phyloP scores from a whole-genome alignment of 208 protist species.

The Trichomonas vaginalis region DNA sequence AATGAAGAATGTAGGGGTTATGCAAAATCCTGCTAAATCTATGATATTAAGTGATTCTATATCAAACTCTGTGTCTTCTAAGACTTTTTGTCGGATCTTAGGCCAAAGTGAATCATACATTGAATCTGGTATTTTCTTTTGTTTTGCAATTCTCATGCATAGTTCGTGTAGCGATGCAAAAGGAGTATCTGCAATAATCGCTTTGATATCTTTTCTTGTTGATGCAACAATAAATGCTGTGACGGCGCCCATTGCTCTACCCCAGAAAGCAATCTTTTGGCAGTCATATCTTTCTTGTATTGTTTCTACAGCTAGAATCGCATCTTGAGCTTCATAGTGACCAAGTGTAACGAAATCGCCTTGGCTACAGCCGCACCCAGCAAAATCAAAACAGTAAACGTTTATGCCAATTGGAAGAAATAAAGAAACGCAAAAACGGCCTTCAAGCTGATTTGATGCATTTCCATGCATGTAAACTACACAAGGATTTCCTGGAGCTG shows the following conservation, averaged over 20 bases:
- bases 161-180: neutral
- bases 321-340: neutral
- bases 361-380: neutral
- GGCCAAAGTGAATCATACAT: neutral
- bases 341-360: neutral
- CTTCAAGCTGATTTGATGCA: constrained; percentile 17
- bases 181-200: neutral
- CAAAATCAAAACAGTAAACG: neutral
- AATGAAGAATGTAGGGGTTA: neutral
- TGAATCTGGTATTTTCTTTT: neutral
- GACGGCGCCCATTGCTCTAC: neutral
- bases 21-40: no score
- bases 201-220: neutral
- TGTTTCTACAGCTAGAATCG: neutral
- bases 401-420: neutral
- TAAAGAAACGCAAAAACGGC: neutral
- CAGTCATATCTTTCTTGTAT: neutral
- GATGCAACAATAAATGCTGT: neutral
- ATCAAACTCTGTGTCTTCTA: neutral
- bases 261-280: neutral
- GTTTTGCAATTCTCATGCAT: neutral
- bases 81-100: neutral
- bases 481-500: neutral
- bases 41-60: neutral
- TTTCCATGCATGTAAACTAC: neutral